A percentile compares a stretch with the other conserved stretches of the same genome.
Evolutionary conservation across 805 yeast genomes (phyloP).

Genomic region (Wickerhamomyces xylosicus): DNA sequence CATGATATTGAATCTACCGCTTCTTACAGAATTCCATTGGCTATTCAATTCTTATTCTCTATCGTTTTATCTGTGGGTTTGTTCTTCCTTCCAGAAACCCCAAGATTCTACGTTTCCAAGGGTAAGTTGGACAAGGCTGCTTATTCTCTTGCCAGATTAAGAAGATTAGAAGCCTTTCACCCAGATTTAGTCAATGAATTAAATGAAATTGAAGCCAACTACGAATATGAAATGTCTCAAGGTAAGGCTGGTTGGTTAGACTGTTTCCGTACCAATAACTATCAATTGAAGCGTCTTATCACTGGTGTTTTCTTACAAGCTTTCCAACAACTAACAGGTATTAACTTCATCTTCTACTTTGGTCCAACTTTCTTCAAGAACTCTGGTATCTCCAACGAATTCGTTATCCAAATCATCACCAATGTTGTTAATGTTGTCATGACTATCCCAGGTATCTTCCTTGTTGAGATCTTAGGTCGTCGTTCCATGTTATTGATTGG

Average conservation of each 20-base stretch:
- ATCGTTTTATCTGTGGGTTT: constrained; percentile 48
- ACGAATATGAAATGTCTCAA: constrained; percentile 31
- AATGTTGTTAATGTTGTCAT: constrained; percentile 36
- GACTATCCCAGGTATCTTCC: constrained; percentile 44
- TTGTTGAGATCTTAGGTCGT: constrained; percentile 56
- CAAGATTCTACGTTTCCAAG: constrained; percentile 56
- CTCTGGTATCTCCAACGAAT: constrained; percentile 38
- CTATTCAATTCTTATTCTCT: constrained; percentile 66
- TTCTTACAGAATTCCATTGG: constrained; percentile 67
- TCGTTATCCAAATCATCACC: constrained; percentile 31
- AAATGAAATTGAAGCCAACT: constrained; percentile 37
- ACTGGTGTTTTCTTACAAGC: constrained; percentile 33
- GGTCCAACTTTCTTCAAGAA: constrained; percentile 52
- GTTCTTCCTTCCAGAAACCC: constrained; percentile 65
- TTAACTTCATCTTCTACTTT: constrained; percentile 63
- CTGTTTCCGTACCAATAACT: constrained; percentile 24
- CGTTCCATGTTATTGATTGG: constrained; percentile 52
- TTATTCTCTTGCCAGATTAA: constrained; percentile 40
- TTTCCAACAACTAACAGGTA: constrained; percentile 64
- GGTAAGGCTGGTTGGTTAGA: constrained; percentile 23
- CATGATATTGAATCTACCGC: constrained; percentile 40
- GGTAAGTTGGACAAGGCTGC: constrained; percentile 48
- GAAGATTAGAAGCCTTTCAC: constrained; percentile 37
- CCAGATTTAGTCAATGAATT: constrained; percentile 34
- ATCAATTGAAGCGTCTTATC: constrained; percentile 32